Evolutionary conservation across 2,329 filamentous ascomycete genomes (phyloP), one percentile per base, ranked within the genome.

Genomic region (Arachnomyces sp.): DNA sequence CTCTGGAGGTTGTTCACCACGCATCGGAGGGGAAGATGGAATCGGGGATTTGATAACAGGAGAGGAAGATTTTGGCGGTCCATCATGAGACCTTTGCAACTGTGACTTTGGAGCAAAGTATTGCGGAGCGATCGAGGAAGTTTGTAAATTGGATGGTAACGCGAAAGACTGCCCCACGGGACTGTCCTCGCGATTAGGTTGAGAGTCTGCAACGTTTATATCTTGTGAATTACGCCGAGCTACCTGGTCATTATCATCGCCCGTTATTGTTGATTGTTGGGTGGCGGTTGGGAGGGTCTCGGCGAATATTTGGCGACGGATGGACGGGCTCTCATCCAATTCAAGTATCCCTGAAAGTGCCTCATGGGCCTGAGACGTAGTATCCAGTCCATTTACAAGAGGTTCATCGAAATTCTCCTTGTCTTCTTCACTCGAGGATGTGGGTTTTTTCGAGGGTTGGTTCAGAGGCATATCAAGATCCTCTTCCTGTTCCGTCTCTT

Each of bases 401-500:
- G 48, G 49, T 31, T 52, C 55, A 18, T 61, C 51, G 39, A 61
- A 58, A 36, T 71, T 71, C 47, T 71, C 68, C 47, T 72, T 71
- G 44, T 71, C 62, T 42, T 71, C 68, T 30, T 69, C 67, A 7
- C 52, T 54, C 8, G 61, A 53, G 11, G 53, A 49, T 32, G 55
- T 48, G 15, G 44, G 36, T 4, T 56, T 51, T 35, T 60, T 60
- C 31, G 56, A 57, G 33, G 50, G 48, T 30, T 38, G 52, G 8
- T 48, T 50, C 1, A 56, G 47, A 31, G 54, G 52, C 17, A 52
- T 47, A 12, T 44, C 47, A 7, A 39, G n/a, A 29, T 65, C 57
- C 31, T 69, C 67, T 43, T 70, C 67, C 40, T 67, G 62, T 41
- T 71, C 68, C 0, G 68, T 71, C 48, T 71, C 68, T 41, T 65